phyloP scores from a whole-genome alignment of 345 rosid genomes.

The Eucalyptus melliodora region DNA sequence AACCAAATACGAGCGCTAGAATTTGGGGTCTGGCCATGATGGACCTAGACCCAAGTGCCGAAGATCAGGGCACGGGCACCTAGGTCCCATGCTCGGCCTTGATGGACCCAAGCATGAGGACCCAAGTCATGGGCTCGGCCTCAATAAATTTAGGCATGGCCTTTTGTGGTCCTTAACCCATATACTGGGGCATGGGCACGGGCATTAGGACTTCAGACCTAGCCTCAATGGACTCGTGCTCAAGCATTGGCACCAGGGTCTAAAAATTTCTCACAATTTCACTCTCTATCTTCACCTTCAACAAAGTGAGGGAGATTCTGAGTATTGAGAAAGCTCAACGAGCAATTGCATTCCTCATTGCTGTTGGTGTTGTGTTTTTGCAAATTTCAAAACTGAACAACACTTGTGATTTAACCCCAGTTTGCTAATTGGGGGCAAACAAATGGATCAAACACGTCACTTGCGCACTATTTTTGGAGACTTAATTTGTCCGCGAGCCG shows the following conservation, averaged over 20 bases:
- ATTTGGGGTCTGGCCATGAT: neutral
- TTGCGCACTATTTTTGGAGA: too few species aligned
- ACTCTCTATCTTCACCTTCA: too few species aligned
- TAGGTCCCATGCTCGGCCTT: neutral
- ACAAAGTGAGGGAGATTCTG: too few species aligned
- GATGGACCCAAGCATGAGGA: neutral
- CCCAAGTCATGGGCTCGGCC: neutral
- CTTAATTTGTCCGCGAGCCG: too few species aligned
- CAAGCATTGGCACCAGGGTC: neutral
- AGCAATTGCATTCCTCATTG: neutral
- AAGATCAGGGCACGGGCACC: neutral
- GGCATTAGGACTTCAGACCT: neutral
- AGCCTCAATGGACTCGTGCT: neutral
- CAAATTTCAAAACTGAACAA: too few species aligned
- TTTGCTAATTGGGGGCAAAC: too few species aligned
- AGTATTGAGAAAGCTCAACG: too few species aligned
- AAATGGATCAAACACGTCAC: too few species aligned
- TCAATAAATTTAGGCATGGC: neutral
- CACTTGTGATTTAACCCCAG: too few species aligned
- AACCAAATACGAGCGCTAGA: accelerated
- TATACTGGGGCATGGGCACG: neutral
- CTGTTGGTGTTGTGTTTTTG: too few species aligned
- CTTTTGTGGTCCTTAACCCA: neutral
- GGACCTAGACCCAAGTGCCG: neutral
- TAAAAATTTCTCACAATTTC: neutral